Conservation (phyloP, 2,329 filamentous ascomycete genomes). For the Monosporascus cannonballus region DNA sequence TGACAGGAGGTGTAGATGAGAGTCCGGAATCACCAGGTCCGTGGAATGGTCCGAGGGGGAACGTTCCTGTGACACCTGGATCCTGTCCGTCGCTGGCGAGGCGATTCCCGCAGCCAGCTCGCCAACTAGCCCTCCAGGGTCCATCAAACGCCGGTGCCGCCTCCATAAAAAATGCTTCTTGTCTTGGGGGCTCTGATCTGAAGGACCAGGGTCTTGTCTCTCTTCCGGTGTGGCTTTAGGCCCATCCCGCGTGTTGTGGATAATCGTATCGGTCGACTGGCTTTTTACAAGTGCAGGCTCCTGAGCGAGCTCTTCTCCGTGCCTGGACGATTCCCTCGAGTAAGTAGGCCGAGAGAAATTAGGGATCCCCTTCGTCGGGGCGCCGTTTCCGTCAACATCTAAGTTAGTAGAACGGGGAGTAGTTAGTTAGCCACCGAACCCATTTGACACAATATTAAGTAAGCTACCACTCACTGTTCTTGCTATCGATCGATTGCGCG, state of each 20-base stretch:
- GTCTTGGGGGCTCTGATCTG: slow-evolving; percentile 10
- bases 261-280: slow-evolving; percentile 22
- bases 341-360: neutral
- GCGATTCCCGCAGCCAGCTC: slow-evolving; percentile 4
- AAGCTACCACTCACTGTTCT: slow-evolving; percentile 14
- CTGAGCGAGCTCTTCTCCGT: no score
- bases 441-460: slow-evolving; percentile 5
- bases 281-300: neutral
- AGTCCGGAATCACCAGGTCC: slow-evolving; percentile 22
- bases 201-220: slow-evolving; percentile 1
- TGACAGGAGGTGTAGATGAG: slow-evolving; percentile 16
- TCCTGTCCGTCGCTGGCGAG: slow-evolving; percentile 12
- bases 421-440: neutral
- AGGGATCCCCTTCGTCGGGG: neutral
- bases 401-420: neutral
- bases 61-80: slow-evolving; percentile 6
- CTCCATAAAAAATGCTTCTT: slow-evolving; percentile 27
- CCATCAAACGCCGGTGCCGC: slow-evolving; percentile 19
- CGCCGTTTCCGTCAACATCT: neutral
- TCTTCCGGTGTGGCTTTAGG: neutral
- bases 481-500: slow-evolving; percentile 32
- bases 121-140: slow-evolving; percentile 15
- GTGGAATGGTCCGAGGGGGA: slow-evolving; percentile 15
- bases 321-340: neutral
- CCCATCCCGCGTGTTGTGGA: slow-evolving; percentile 12